These are phyloP conservation scores for Rhamnella rubrinervis DNA, from an alignment of 331 rosid genomes.

Conservation along the genomic window DNA sequence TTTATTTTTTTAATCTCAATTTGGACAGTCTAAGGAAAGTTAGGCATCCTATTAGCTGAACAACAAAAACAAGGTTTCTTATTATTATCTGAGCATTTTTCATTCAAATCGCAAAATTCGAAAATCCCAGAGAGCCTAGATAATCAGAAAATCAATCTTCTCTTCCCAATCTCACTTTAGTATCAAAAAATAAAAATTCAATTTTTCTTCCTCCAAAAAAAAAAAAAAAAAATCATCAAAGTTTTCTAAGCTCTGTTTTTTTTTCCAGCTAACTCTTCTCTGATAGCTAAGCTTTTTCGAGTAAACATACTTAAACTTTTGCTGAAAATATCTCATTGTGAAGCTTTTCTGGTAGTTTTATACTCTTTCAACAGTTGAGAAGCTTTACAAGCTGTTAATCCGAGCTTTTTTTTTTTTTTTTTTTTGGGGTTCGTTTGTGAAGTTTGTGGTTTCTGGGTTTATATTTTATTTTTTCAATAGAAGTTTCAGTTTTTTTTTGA, in stretches of 20 bases:
- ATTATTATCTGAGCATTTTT: conserved; percentile 58
- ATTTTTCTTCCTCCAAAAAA: conserved; percentile 14
- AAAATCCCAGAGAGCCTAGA: conserved; percentile 17
- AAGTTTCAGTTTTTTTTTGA: not conserved
- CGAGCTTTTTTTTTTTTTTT: conserved; percentile 17
- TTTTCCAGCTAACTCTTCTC: conserved; percentile 27
- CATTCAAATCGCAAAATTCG: conserved; percentile 48
- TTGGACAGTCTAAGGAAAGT: conserved; percentile 72
- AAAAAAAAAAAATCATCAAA: conserved; percentile 30
- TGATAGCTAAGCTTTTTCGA: conserved; percentile 19
- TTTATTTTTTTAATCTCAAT: conserved; percentile 65
- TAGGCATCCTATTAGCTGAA: conserved; percentile 69
- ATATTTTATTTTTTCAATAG: conserved; percentile 4
- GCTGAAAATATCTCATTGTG: conserved; percentile 12
- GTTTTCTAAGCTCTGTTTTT: conserved; percentile 17
- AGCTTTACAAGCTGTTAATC: conserved; percentile 22
- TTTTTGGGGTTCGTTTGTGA: conserved; percentile 15
- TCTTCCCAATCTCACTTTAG: conserved; percentile 6
- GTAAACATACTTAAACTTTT: conserved; percentile 19
- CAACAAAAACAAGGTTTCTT: conserved; percentile 61
- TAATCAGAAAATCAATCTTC: conserved; percentile 21
- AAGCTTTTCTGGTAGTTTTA: conserved; percentile 18
- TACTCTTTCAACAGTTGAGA: conserved; percentile 7
- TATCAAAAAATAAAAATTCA: conserved; percentile 27
- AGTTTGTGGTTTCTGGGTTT: conserved; percentile 17